phyloP scores from a whole-genome alignment of 495 filamentous ascomycete species.

The Chaetomium fimeti region DNA sequence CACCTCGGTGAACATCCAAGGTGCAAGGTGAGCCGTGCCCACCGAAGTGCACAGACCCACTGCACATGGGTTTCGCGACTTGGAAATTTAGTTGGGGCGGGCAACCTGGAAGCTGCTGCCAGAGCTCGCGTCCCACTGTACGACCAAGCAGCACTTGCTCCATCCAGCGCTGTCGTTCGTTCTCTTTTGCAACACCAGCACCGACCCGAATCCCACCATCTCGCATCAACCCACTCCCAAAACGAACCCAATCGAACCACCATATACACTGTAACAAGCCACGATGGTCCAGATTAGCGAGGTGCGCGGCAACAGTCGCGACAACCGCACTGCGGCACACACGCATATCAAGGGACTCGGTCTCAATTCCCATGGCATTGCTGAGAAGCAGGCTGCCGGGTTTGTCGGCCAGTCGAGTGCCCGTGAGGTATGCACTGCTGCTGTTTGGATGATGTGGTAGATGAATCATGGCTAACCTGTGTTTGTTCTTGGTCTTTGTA shows the following conservation, averaged over 20 bases:
- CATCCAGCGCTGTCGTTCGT: not conserved
- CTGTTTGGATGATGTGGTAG: not conserved
- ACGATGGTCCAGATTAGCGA: conserved; percentile 92
- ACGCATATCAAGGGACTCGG: conserved; percentile 96
- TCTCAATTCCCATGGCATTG: conserved; percentile 74
- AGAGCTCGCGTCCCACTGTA: not conserved
- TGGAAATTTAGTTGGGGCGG: not conserved
- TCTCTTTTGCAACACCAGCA: conserved; percentile 3
- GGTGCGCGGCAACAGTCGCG: conserved; percentile 91
- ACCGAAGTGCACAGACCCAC: not conserved
- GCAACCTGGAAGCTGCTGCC: not conserved
- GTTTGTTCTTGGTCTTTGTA: conserved; percentile 11
- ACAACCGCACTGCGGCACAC: conserved; percentile 92
- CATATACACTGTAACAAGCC: not conserved
- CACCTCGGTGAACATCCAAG: not conserved
- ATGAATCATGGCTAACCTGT: not conserved
- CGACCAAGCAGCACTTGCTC: too few species aligned
- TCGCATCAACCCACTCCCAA: conserved; percentile 4
- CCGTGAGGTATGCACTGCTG: conserved; percentile 62
- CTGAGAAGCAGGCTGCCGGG: conserved; percentile 71
- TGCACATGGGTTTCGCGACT: not conserved
- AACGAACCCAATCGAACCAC: conserved; percentile 3
- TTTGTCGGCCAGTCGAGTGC: conserved; percentile 88
- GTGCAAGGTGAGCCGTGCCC: not conserved
- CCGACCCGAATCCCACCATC: conserved; percentile 1